phyloP scores from a whole-genome alignment of 805 yeast species.

The Myxozyma neglecta region DNA sequence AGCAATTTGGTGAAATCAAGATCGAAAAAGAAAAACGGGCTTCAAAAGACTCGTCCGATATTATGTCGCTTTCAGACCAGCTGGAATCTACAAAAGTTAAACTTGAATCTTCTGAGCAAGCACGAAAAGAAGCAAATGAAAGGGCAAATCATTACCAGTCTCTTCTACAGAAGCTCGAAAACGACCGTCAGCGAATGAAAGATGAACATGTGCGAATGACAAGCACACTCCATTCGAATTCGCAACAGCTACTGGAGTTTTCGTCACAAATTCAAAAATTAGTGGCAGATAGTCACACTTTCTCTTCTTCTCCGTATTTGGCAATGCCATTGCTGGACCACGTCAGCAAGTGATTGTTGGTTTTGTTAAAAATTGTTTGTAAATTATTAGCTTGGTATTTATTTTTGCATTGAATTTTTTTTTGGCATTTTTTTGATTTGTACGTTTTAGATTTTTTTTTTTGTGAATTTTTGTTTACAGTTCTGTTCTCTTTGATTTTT shows the following conservation, averaged over 20 bases:
- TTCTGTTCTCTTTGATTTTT: neutral
- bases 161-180: constrained; percentile 5
- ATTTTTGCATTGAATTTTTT: neutral
- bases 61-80: neutral
- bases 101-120: neutral
- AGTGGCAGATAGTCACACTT: constrained; percentile 9
- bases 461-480: neutral
- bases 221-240: neutral
- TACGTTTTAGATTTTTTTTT: neutral
- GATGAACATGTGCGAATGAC: constrained; percentile 2
- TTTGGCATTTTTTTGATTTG: neutral
- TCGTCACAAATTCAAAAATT: constrained; percentile 18
- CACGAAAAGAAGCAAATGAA: neutral
- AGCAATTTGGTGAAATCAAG: neutral
- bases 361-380: neutral
- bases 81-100: neutral
- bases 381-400: neutral
- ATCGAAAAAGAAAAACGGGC: neutral
- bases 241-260: constrained; percentile 13
- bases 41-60: neutral
- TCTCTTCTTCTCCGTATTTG: constrained; percentile 6
- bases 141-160: neutral
- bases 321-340: neutral
- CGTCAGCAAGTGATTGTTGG: neutral
- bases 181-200: constrained; percentile 12